A percentile compares a stretch with the other conserved stretches of the same genome.
Evolutionary conservation across 73 alveolate genomes (phyloP).

Genomic region (Paraurostyla sp.): DNA sequence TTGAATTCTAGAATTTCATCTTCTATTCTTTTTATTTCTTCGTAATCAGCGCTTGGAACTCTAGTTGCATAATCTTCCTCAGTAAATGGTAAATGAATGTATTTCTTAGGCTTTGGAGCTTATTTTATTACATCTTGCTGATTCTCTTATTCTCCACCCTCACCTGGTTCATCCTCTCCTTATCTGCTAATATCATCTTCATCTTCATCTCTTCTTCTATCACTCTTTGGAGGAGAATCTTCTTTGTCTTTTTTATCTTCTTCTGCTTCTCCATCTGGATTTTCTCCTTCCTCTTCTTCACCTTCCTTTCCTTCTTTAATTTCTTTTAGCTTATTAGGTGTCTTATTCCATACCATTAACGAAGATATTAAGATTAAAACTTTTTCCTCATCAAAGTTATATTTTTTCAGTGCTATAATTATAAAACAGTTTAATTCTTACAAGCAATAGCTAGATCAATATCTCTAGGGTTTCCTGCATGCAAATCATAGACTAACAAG

Average conservation of each 20-base stretch:
- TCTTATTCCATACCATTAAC: constrained; percentile 69
- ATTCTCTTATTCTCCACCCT: constrained; percentile 57
- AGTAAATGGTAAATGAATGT: constrained; percentile 64
- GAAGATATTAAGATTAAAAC: constrained; percentile 71
- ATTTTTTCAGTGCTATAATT: constrained; percentile 63
- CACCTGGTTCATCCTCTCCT: constrained; percentile 56
- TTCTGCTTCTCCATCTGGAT: constrained; percentile 40
- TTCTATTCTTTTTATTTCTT: constrained; percentile 92
- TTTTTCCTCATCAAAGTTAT: constrained; percentile 69
- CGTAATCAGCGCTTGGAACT: constrained; percentile 89
- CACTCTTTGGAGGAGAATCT: constrained; percentile 8
- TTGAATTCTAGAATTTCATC: constrained; percentile 87
- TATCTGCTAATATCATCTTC: constrained; percentile 53
- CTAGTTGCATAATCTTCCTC: constrained; percentile 92
- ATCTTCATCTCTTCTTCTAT: constrained; percentile 55
- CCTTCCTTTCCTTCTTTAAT: constrained; percentile 62
- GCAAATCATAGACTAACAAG: constrained; percentile 81
- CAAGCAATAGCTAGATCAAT: constrained; percentile 71
- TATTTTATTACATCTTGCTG: constrained; percentile 62
- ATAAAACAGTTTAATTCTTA: not conserved
- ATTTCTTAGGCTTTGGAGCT: constrained; percentile 11
- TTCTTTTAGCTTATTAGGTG: constrained; percentile 68
- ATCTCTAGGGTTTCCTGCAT: constrained; percentile 79
- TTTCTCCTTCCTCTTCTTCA: constrained; percentile 60
- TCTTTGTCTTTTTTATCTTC: constrained; percentile 29